phyloP scores from a whole-genome alignment of 495 filamentous ascomycete genomes.

The Tuber brumale region DNA sequence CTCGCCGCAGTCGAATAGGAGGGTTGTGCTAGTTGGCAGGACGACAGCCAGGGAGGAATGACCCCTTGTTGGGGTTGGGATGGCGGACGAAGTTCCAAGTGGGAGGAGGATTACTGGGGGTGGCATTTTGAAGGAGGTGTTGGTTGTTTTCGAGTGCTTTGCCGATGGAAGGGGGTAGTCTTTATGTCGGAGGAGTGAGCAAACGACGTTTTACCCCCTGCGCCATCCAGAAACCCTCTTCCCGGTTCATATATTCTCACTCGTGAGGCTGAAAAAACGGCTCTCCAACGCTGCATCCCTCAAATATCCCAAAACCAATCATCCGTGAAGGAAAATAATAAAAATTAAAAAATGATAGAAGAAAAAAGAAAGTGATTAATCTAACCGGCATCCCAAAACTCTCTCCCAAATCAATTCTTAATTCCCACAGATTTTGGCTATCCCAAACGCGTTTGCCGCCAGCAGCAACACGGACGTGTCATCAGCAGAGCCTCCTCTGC shows the following conservation, averaged over 20 bases:
- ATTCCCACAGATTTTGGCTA: background rate
- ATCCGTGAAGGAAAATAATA: background rate
- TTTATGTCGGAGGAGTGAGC: background rate
- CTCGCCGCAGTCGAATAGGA: conserved; percentile 36
- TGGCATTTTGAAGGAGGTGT: conserved; percentile 19
- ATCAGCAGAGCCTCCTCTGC: background rate
- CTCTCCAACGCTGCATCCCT: background rate
- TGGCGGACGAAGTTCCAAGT: conserved; percentile 35
- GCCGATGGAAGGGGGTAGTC: background rate
- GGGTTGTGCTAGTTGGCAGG: conserved; percentile 32
- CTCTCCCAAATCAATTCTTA: background rate
- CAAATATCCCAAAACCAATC: background rate
- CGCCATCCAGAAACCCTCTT: background rate
- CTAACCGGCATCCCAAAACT: background rate
- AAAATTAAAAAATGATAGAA: background rate
- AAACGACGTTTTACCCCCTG: background rate
- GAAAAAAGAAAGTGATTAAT: background rate
- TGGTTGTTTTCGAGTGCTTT: background rate
- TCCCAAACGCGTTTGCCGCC: background rate
- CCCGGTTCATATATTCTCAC: background rate
- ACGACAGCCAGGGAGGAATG: conserved; percentile 36
- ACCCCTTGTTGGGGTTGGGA: conserved; percentile 28
- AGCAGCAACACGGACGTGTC: background rate
- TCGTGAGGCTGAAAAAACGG: background rate
- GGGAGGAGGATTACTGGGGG: conserved; percentile 28